Percentiles rank a stretch among this genome's conserved stretches.
Evolutionary conservation across 169 alveolate species (phyloP).

Genomic region (Plasmodium ovale): DNA sequence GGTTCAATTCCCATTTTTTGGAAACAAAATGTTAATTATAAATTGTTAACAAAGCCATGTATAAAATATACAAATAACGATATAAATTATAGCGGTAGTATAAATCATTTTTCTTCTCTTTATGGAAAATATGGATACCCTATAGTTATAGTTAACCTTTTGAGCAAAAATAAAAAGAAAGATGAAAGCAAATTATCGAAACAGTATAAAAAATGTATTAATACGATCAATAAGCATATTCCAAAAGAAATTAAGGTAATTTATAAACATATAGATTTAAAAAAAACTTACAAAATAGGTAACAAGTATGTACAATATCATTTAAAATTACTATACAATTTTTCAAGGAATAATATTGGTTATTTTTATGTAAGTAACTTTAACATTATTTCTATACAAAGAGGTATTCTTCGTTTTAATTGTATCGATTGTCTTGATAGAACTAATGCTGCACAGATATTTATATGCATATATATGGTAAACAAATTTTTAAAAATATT

Average conservation of each 20-base stretch:
- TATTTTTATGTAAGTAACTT: constrained; percentile 32
- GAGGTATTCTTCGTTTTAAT: constrained; percentile 95
- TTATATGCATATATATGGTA: constrained; percentile 76
- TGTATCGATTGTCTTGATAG: constrained; percentile 99
- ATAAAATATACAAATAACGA: constrained; percentile 83
- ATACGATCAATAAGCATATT: constrained; percentile 69
- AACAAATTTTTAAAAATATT: constrained; percentile 67
- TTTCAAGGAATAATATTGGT: constrained; percentile 48
- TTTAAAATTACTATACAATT: constrained; percentile 70
- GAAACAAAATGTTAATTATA: constrained; percentile 86
- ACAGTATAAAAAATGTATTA: constrained; percentile 55
- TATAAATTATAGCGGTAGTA: constrained; percentile 86
- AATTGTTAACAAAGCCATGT: constrained; percentile 82
- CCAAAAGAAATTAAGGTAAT: constrained; percentile 74
- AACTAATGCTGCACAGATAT: constrained; percentile 93
- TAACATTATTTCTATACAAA: constrained; percentile 80
- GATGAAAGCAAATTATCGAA: constrained; percentile 80
- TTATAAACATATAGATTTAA: constrained; percentile 76
- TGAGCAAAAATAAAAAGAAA: constrained; percentile 77
- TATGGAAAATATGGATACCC: constrained; percentile 81
- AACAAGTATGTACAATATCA: constrained; percentile 67
- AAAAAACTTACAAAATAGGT: constrained; percentile 71
- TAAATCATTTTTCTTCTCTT: constrained; percentile 69
- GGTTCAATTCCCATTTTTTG: constrained; percentile 97
- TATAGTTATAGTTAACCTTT: constrained; percentile 76